phyloP scores from a whole-genome alignment of 208 protist genomes.

The Trypanosoma lewisi region DNA sequence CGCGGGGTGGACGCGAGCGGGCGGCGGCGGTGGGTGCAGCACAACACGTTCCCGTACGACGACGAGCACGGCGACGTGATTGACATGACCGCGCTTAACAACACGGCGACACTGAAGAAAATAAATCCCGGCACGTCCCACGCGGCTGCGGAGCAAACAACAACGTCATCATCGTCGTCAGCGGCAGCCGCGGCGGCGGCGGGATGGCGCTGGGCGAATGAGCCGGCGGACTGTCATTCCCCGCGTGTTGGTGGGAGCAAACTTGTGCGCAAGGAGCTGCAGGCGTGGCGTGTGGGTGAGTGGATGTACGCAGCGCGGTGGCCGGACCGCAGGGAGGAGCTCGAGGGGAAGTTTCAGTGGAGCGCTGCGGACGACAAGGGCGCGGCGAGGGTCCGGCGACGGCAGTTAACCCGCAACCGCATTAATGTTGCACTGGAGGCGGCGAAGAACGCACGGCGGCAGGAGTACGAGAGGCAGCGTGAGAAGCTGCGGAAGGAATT shows the following conservation, averaged over 20 bases:
- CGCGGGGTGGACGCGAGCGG: constrained; percentile 4
- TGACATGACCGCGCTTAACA: constrained; percentile 44
- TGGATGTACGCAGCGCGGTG: constrained; percentile 65
- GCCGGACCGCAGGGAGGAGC: constrained; percentile 36
- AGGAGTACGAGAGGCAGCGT: constrained; percentile 35
- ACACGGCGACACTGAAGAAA: neutral
- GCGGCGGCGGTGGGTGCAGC: constrained; percentile 36
- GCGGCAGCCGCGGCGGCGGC: no score
- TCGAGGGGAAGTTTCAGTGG: constrained; percentile 32
- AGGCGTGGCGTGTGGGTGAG: constrained; percentile 51
- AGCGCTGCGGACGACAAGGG: constrained; percentile 11
- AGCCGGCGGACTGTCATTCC: constrained; percentile 3
- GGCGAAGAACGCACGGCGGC: constrained; percentile 21
- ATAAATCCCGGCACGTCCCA: neutral
- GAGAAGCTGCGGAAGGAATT: constrained; percentile 44
- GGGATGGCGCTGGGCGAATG: constrained; percentile 54
- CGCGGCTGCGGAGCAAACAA: neutral
- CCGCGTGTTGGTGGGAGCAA: constrained; percentile 12
- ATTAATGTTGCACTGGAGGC: constrained; percentile 38
- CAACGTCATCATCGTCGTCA: neutral
- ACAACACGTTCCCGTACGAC: constrained; percentile 63
- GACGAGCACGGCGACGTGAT: constrained; percentile 41
- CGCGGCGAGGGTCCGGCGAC: constrained; percentile 35
- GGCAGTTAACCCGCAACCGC: constrained; percentile 39
- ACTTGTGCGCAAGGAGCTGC: constrained; percentile 42